Percentiles rank a stretch among this genome's conserved stretches.
These are phyloP conservation scores for Mariannaea elegans DNA, from an alignment of 2,329 filamentous ascomycete genomes.

Conservation along the genomic window DNA sequence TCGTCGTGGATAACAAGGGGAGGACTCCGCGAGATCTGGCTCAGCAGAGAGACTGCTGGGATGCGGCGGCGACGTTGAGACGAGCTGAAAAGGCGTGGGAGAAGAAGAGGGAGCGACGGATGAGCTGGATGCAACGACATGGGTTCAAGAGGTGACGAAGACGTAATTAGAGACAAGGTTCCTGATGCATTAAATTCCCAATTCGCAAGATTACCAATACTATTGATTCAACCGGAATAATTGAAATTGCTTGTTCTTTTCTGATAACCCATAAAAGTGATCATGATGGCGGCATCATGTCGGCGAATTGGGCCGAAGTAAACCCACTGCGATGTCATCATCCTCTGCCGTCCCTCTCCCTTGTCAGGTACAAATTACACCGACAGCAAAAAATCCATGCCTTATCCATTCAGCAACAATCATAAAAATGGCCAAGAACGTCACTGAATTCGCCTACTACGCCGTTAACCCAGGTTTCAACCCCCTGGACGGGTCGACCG, in stretches of 20 bases:
- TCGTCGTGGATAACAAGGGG: slow-evolving; percentile 37
- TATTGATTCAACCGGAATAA: no score
- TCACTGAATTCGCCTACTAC: background rate
- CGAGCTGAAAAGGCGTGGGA: slow-evolving; percentile 47
- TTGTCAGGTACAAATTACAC: no score
- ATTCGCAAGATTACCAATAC: no score
- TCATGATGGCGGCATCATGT: background rate
- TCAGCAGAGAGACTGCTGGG: slow-evolving; percentile 45
- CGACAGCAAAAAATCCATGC: background rate
- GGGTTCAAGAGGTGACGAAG: slow-evolving; percentile 31
- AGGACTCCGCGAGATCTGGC: slow-evolving; percentile 44
- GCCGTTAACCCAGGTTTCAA: background rate
- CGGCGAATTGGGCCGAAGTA: background rate
- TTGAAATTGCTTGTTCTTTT: no score
- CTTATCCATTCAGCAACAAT: background rate
- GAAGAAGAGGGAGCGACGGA: slow-evolving; percentile 38
- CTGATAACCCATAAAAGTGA: no score
- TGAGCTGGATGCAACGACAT: slow-evolving; percentile 41
- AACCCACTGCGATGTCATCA: background rate
- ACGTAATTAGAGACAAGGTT: no score
- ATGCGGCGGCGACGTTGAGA: slow-evolving; percentile 44
- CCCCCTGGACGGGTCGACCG: background rate
- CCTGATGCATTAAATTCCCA: no score
- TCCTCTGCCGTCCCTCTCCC: background rate
- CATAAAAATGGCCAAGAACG: background rate